Evolutionary conservation across 495 filamentous ascomycete species (phyloP).

Genomic region (Talaromyces proteolyticus): DNA sequence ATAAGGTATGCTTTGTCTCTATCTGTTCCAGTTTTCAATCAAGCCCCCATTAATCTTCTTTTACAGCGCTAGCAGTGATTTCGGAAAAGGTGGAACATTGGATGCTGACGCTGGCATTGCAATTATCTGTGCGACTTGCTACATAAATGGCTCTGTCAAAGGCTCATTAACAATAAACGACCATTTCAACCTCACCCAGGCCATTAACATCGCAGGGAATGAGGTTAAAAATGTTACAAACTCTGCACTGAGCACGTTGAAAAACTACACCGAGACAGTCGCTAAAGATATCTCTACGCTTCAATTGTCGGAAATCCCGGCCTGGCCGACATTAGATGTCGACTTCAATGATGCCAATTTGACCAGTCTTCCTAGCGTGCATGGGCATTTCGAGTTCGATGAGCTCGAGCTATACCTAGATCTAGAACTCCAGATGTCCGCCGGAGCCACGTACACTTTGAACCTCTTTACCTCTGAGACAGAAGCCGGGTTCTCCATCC

Average conservation of each 20-base stretch:
- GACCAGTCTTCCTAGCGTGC: slow-evolving; percentile 31
- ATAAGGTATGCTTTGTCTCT: neutral
- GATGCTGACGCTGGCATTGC: slow-evolving; percentile 17
- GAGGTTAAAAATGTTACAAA: slow-evolving; percentile 26
- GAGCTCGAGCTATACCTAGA: slow-evolving; percentile 46
- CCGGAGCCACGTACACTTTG: slow-evolving; percentile 39
- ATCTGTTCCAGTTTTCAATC: neutral
- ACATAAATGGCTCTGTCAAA: slow-evolving; percentile 40
- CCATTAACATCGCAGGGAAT: slow-evolving; percentile 22
- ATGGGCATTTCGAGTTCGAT: slow-evolving; percentile 41
- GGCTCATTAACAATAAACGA: slow-evolving; percentile 30
- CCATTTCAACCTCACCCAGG: slow-evolving; percentile 30
- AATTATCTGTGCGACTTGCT: slow-evolving; percentile 45
- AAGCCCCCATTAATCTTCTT: neutral
- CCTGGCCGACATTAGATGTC: slow-evolving; percentile 17
- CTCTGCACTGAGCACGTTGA: slow-evolving; percentile 6
- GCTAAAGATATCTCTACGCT: neutral
- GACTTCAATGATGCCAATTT: slow-evolving; percentile 29
- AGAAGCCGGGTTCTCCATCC: slow-evolving; percentile 29
- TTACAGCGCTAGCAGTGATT: neutral
- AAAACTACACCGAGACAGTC: slow-evolving; percentile 8
- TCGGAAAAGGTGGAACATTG: neutral
- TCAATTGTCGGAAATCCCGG: slow-evolving; percentile 7
- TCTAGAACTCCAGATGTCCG: slow-evolving; percentile 35
- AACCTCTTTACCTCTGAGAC: slow-evolving; percentile 41